Base-by-base conservation (phyloP, 2,329 filamentous ascomycete genomes). In the Metarhizium sp. region DNA sequence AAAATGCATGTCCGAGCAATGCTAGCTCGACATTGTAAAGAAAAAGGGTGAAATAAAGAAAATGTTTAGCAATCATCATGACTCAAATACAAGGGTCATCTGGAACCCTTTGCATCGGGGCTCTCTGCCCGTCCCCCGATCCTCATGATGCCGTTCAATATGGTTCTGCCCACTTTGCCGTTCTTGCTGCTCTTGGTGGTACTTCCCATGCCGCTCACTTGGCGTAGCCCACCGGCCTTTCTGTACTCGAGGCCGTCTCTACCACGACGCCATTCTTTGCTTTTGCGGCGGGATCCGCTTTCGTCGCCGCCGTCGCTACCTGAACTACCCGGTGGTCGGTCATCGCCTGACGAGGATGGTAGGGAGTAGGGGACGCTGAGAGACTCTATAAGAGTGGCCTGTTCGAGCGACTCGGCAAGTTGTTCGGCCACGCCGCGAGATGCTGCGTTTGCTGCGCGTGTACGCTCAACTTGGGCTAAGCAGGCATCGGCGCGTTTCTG, bases 401-500 rank as follows among this genome's bases (percentile, higher is more conserved):
- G 74, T 36, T 82, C 79, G 25, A 81, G 63, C 2, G 71, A 71
- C n/a, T 81, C 78, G 7, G 72, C 67, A 1, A 80, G 61, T 13
- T 76, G 69, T 3, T 71, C 69, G 4, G 66, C 60, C 6, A 67
- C 62, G 14, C 66, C 62, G 38, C 63, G 62, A 16, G 64, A 62
- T 2, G 62, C 60, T 13, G 55, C 59, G 14, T 77, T 74, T 14
- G 66, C 67, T 20, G 66, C 67, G 4, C 77, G 77, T 7, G 74
- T 64, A 2, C 67, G 64, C 55, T 82, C 77, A 4, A 81, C 70
- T 52, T 74, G 75, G 14, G 73, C 71, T 46, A 80, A 73, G 59
- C 79, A 83, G 2, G 74, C 71, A 46, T 79, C 74, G 1, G 79
- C 74, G 6, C 78, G 77, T 54, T 68, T 68, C 56, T 84, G 78